Evolutionary conservation across 805 yeast genomes (phyloP).

Genomic region (Maudiozyma barnettii): DNA sequence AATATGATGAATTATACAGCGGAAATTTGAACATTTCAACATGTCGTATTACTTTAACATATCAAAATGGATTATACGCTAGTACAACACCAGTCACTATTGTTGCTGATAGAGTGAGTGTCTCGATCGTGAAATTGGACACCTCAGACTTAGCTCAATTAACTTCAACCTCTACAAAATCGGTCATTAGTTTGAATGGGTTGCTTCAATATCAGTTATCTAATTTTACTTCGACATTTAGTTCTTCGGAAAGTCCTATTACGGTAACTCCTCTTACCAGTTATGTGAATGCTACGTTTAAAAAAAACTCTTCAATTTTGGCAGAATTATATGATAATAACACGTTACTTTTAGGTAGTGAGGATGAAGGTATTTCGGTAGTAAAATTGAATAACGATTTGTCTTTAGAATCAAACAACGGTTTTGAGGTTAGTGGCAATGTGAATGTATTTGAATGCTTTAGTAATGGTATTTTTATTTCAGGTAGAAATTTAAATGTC

Average conservation of each 20-base stretch:
- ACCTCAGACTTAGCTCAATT: conserved; percentile 10
- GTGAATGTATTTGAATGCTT: conserved; percentile 13
- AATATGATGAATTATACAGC: conserved; percentile 66
- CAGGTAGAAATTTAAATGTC: conserved; percentile 13
- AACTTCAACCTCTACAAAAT: conserved; percentile 17
- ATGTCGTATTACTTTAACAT: conserved; percentile 37
- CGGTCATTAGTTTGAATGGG: conserved; percentile 50
- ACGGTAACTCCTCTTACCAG: conserved; percentile 42
- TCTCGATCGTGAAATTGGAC: conserved; percentile 41
- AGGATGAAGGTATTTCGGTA: conserved; percentile 32
- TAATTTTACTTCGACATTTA: conserved; percentile 43
- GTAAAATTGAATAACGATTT: conserved; percentile 21
- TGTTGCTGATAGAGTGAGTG: conserved; percentile 62
- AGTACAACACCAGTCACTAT: conserved; percentile 28
- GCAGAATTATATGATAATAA: conserved; percentile 32
- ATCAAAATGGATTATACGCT: conserved; percentile 28
- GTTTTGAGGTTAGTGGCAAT: conserved; percentile 10
- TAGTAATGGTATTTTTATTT: conserved; percentile 31
- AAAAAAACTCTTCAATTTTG: conserved; percentile 16
- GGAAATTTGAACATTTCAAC: conserved; percentile 52
- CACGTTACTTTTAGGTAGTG: conserved; percentile 42
- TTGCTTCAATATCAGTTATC: conserved; percentile 70
- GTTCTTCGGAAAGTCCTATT: conserved; percentile 27
- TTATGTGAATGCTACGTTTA: conserved; percentile 29
- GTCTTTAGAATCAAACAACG: conserved; percentile 7